Percentiles rank a stretch among this genome's conserved stretches.
phyloP scores from a whole-genome alignment of 2,329 filamentous ascomycete species.

The Ophiocordyceps unilateralis region DNA sequence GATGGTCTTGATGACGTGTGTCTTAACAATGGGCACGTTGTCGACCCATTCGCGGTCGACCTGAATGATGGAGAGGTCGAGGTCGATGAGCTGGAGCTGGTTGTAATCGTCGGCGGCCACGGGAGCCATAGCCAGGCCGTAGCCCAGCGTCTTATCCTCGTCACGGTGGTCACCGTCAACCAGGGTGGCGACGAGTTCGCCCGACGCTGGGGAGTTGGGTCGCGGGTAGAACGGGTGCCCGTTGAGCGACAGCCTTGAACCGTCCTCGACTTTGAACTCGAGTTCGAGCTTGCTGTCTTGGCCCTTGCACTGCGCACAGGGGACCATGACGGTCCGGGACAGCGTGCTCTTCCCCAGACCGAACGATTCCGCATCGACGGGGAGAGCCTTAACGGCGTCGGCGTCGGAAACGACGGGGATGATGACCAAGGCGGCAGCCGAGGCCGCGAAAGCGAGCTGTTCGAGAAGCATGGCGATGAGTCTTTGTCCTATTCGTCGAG shows the following conservation, averaged over 20 bases:
- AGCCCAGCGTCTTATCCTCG: constrained; percentile 27
- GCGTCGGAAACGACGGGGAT: constrained; percentile 29
- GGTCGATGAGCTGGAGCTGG: constrained; percentile 24
- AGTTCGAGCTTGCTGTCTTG: constrained; percentile 29
- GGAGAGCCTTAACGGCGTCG: constrained; percentile 23
- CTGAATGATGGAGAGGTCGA: constrained; percentile 42
- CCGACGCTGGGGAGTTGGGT: constrained; percentile 23
- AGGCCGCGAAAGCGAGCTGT: constrained; percentile 15
- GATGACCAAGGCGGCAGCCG: constrained; percentile 31
- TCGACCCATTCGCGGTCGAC: constrained; percentile 38
- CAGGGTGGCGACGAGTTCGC: constrained; percentile 27
- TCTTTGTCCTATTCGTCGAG: neutral
- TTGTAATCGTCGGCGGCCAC: constrained; percentile 24
- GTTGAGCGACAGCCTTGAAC: constrained; percentile 37
- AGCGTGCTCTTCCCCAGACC: constrained; percentile 17
- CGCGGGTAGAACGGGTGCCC: constrained; percentile 42
- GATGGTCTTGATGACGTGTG: constrained; percentile 44
- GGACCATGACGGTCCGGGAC: constrained; percentile 25
- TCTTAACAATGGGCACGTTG: constrained; percentile 34
- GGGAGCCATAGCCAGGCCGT: constrained; percentile 25
- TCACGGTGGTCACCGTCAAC: constrained; percentile 19
- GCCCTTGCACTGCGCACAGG: constrained; percentile 37
- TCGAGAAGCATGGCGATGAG: constrained; percentile 14
- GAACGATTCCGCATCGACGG: constrained; percentile 17
- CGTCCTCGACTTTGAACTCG: constrained; percentile 32